Evolutionary conservation across 2,329 filamentous ascomycete species (phyloP).

Genomic region (Aspergillus felis): DNA sequence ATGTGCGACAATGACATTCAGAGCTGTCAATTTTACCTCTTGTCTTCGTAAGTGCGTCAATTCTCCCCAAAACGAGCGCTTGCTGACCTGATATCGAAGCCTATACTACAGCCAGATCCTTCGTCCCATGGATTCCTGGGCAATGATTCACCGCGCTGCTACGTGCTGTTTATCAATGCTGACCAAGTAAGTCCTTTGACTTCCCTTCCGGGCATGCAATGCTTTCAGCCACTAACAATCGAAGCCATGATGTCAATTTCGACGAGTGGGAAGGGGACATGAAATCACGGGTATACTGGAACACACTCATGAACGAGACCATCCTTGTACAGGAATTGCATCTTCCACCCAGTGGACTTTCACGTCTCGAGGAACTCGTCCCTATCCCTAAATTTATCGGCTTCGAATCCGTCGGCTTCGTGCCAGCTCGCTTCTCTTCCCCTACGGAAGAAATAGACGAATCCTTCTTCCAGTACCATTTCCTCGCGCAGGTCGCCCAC

Average conservation of each 20-base stretch:
- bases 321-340: constrained; percentile 54
- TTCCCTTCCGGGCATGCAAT: background rate
- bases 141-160: constrained; percentile 50
- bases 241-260: constrained; percentile 39
- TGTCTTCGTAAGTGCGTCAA: constrained; percentile 40
- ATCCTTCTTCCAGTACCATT: constrained; percentile 55
- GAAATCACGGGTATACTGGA: constrained; percentile 55
- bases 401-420: constrained; percentile 37
- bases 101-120: constrained; percentile 51
- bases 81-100: constrained; percentile 17
- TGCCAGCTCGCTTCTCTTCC: constrained; percentile 24
- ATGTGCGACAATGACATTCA: constrained; percentile 50
- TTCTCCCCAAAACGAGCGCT: background rate
- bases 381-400: constrained; percentile 52
- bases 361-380: constrained; percentile 50
- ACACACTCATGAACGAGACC: constrained; percentile 53
- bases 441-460: constrained; percentile 44
- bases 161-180: constrained; percentile 48
- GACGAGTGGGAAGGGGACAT: constrained; percentile 54
- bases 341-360: constrained; percentile 49
- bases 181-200: constrained; percentile 35
- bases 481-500: constrained; percentile 54
- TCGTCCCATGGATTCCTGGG: constrained; percentile 53
- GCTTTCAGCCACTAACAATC: constrained; percentile 12
- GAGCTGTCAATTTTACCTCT: constrained; percentile 51